Evolutionary conservation across 495 filamentous ascomycete genomes (phyloP), one percentile per base, ranked within the genome.

Genomic region (Parachaetomium inaequale): DNA sequence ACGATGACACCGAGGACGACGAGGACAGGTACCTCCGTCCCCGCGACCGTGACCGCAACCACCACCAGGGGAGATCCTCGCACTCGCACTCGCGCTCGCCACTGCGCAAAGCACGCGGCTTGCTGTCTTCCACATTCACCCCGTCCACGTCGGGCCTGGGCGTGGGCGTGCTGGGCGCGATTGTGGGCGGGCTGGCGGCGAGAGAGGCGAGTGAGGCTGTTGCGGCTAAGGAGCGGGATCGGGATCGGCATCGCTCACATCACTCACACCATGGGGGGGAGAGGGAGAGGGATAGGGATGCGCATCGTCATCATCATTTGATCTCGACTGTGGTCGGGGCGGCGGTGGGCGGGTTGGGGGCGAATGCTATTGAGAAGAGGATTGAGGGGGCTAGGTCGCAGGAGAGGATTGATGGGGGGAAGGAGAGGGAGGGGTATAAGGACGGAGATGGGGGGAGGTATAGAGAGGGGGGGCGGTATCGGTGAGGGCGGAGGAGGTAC

Each of bases 341-440:
- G 4, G 76, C 76, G 28, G 74, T 80, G 7, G 78, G 76, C 7
- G 78, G 76, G 58, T 58, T 81, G 36, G 76, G 76, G 1, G 78
- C 76, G 21, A 81, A 81, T 62, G 77, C 76, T 14, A 67, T 81
- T 45, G 78, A 78, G 73, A 75, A 74, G 67, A 62, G 69, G 57
- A 46, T 79, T 31, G 76, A 80, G 38, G 23, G 21, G 60, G 32
- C 29, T 10, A 40, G 52, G 47, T 21, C 53, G 47, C 51, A 45
- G 32, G 23, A 45, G 43, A 43, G 26, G 23, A n/a, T n/a, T n/a
- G 23, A 14, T 17, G n/a, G 54, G 54, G 50, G 25, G 55, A 62
- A 12, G 63, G 26, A 45, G 36, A 34, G 28, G 17, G 19, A 50
- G 15, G 36, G 42, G 51, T 40, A 26, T 19, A n/a, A 6, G 17